These are phyloP conservation scores for Aspergillus unguis DNA, from an alignment of 2,329 filamentous ascomycete species.

Conservation along the genomic window DNA sequence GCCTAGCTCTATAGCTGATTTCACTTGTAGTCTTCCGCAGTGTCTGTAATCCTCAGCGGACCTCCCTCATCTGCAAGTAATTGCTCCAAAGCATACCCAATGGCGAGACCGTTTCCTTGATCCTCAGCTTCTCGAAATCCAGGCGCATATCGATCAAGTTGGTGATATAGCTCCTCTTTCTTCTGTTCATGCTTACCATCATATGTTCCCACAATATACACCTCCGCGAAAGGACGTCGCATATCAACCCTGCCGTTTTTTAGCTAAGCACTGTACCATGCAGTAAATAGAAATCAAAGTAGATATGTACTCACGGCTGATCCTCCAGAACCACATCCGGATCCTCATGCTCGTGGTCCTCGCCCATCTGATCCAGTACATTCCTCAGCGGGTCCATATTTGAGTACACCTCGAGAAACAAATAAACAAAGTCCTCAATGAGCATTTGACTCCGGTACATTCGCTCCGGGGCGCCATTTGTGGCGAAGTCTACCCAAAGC, in stretches of 20 bases:
- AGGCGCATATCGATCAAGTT: background rate
- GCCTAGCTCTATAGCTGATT: background rate
- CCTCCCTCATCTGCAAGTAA: background rate
- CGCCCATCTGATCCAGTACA: background rate
- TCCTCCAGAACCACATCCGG: background rate
- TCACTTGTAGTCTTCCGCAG: background rate
- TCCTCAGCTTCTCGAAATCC: background rate
- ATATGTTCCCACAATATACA: background rate
- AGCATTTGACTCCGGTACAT: background rate
- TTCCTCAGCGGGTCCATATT: background rate
- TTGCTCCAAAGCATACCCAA: background rate
- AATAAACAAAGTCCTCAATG: background rate
- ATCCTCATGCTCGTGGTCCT: background rate
- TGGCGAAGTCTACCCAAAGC: background rate
- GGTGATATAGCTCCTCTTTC: background rate
- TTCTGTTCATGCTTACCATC: background rate
- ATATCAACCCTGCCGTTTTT: background rate
- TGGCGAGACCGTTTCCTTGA: background rate
- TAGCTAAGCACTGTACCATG: background rate
- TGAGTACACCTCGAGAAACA: background rate
- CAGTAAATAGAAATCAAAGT: too few relatives aligned
- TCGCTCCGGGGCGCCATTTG: background rate
- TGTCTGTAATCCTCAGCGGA: background rate
- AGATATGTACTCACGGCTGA: background rate
- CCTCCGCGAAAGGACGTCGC: background rate